Evolutionary conservation across 345 rosid genomes (phyloP).

Genomic region (Isatis tinctoria): DNA sequence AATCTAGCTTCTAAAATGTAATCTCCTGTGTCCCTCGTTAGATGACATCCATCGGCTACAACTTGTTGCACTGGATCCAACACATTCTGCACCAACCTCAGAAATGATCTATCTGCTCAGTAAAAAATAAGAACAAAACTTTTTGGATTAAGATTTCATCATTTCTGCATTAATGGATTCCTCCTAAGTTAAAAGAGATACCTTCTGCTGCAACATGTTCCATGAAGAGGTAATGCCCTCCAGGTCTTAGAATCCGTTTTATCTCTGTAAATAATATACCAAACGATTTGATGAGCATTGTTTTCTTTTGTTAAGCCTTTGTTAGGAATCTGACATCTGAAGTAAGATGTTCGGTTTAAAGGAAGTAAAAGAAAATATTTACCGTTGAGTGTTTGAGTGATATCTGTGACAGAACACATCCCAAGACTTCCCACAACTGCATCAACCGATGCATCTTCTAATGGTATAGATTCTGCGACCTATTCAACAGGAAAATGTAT

Average conservation of each 20-base stretch:
- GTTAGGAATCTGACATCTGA: too few relatives aligned
- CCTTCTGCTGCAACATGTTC: conserved; percentile 91
- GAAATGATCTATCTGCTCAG: conserved; percentile 59
- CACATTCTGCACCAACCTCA: conserved; percentile 48
- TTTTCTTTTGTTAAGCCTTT: too few relatives aligned
- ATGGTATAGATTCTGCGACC: conserved; percentile 78
- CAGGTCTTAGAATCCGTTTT: conserved; percentile 71
- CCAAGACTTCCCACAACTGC: conserved; percentile 80
- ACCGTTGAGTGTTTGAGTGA: conserved; percentile 59
- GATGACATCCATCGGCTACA: conserved; percentile 70
- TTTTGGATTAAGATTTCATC: background rate
- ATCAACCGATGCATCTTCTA: conserved; percentile 67
- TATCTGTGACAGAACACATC: conserved; percentile 70
- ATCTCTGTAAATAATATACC: conserved; percentile 40
- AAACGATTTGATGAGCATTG: background rate
- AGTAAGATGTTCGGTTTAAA: background rate
- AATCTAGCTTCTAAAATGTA: conserved; percentile 56
- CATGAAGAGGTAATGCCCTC: conserved; percentile 62
- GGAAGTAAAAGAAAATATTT: background rate
- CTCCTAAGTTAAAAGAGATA: conserved; percentile 5
- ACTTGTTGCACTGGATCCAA: conserved; percentile 69
- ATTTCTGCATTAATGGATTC: background rate
- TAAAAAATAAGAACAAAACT: background rate
- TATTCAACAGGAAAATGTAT: conserved; percentile 7
- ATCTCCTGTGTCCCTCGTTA: conserved; percentile 47